These are phyloP conservation scores for Rubia yunnanensis DNA, from an alignment of 257 asterid species.

Conservation along the genomic window DNA sequence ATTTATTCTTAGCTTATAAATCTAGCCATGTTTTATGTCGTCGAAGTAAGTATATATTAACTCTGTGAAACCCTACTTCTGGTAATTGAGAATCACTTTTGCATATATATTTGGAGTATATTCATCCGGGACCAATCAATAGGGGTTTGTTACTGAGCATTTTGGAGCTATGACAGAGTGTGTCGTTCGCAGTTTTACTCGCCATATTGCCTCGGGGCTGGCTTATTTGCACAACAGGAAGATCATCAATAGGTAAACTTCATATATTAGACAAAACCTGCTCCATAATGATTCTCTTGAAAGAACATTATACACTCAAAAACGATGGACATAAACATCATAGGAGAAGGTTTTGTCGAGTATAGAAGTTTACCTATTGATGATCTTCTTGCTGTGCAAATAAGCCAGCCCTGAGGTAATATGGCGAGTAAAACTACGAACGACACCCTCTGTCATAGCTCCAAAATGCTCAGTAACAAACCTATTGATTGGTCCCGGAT, in stretches of 20 bases:
- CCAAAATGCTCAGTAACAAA: conserved; percentile 60
- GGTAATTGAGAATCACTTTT: conserved; percentile 69
- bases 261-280: too few species aligned
- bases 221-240: conserved; percentile 75
- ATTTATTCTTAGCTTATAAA: conserved; percentile 5
- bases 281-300: too few species aligned
- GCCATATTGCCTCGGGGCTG: conserved; percentile 80
- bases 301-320: conserved; percentile 6
- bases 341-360: not conserved
- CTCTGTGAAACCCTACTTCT: conserved; percentile 7
- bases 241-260: conserved; percentile 67
- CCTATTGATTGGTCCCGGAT: conserved; percentile 77
- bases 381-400: conserved; percentile 66
- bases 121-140: conserved; percentile 80
- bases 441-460: conserved; percentile 74
- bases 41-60: conserved; percentile 10
- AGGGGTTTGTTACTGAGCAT: conserved; percentile 60
- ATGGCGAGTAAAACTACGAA: conserved; percentile 86
- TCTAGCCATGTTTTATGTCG: not conserved
- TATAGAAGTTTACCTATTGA: conserved; percentile 51
- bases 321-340: not conserved
- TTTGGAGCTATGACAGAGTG: conserved; percentile 79
- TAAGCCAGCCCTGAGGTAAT: conserved; percentile 80
- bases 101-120: conserved; percentile 91
- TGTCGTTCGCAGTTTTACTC: conserved; percentile 77